phyloP scores from a whole-genome alignment of 306 rosid species.

The Nissolia schottii region DNA sequence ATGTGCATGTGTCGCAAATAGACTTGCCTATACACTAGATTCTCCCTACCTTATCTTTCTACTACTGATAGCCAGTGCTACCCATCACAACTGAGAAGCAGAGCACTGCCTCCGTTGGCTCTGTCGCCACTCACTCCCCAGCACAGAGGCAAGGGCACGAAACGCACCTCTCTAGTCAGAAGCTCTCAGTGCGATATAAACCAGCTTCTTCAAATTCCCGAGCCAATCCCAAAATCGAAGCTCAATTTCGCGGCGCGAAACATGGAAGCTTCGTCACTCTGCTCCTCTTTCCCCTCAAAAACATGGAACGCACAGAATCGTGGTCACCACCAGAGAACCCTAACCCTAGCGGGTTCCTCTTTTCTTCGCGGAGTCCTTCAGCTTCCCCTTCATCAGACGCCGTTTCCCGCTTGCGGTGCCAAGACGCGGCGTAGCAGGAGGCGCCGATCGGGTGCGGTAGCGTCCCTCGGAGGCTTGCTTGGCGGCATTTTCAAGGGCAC shows the following conservation, averaged over 20 bases:
- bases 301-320: constrained; percentile 9
- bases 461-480: constrained; percentile 79
- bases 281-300: constrained; percentile 40
- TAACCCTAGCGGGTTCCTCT: constrained; percentile 33
- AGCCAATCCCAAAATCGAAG: not conserved
- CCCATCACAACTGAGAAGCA: not conserved
- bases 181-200: not conserved
- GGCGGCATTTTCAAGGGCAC: constrained; percentile 79
- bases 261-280: constrained; percentile 56
- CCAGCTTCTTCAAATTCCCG: not conserved
- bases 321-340: constrained; percentile 27
- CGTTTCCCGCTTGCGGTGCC: constrained; percentile 8
- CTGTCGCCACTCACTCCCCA: not conserved
- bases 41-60: constrained; percentile 1
- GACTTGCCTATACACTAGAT: constrained; percentile 2
- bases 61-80: not conserved
- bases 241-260: not conserved
- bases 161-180: not conserved
- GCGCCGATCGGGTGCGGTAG: constrained; percentile 34
- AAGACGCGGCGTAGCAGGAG: constrained; percentile 25
- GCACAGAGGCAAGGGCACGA: not conserved
- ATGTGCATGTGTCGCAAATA: not conserved
- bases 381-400: not conserved
- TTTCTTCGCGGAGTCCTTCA: constrained; percentile 30
- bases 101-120: not conserved